phyloP scores from a whole-genome alignment of 75 land plant species.

The Chamaecyparis obtusa region DNA sequence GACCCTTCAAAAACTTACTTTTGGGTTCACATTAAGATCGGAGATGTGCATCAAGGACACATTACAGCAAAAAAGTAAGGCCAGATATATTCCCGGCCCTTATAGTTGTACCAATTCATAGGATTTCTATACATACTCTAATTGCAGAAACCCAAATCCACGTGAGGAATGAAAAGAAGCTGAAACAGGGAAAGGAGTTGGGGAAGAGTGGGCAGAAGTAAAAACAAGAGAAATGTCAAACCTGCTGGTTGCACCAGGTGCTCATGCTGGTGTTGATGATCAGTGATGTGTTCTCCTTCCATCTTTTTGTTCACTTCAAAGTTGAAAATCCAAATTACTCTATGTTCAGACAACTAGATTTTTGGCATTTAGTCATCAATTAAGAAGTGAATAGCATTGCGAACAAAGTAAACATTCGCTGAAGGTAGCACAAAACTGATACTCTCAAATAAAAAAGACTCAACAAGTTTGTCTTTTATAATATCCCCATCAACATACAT shows the following conservation, averaged over 20 bases:
- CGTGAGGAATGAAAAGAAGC: not conserved
- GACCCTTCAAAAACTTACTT: not conserved
- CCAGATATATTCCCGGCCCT: not conserved
- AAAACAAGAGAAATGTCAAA: not conserved
- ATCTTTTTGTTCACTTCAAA: not conserved
- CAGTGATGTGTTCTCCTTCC: conserved; percentile 2
- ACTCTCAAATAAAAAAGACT: too few species aligned
- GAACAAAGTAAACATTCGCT: too few species aligned
- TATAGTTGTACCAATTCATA: not conserved
- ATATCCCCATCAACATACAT: not conserved
- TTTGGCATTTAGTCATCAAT: too few species aligned
- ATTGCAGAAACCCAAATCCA: not conserved
- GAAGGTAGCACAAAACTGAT: too few species aligned
- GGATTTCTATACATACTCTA: not conserved
- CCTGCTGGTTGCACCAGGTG: not conserved
- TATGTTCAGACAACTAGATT: not conserved
- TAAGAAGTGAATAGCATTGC: too few species aligned
- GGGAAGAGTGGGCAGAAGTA: not conserved
- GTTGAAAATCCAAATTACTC: not conserved
- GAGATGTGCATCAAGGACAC: not conserved
- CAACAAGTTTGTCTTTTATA: not conserved
- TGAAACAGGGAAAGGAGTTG: not conserved
- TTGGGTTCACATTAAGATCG: not conserved
- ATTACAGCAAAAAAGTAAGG: not conserved
- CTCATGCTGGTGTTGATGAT: conserved; percentile 1